Evolutionary conservation across 192 early-diverging fungal species (phyloP), one percentile per base, ranked within the genome.

Genomic region (Martensiomyces pterosporus): DNA sequence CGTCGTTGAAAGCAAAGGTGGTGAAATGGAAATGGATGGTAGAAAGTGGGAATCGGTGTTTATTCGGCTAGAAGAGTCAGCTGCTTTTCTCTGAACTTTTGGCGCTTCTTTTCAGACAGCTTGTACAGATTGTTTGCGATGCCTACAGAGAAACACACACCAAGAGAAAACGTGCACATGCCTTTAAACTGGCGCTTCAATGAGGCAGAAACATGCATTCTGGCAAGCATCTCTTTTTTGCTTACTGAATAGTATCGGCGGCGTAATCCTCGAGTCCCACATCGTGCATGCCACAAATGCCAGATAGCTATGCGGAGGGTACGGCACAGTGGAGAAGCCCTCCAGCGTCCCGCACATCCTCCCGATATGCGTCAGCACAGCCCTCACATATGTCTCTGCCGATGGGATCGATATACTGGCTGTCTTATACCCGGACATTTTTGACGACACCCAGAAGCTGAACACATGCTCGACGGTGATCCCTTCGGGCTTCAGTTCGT

Each of bases 391-490:
- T 19, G 75, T 61, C 29, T 80, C 80, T 26, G 93, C 79, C 19
- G 83, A 78, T 8, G 94, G 94, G 26, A 90, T 87, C 15, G 85
- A 49, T 23, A 82, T 71, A 32, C 79, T 77, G n/a, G 90, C 63
- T 24, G 78, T 81, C 53, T 92, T 78, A 58, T 95, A 92, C 57
- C 95, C 96, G 39, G 82, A 86, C 93, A 98, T 95, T 33, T 85
- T 83, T 2, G 92, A 89, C n/a, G 83, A 77, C 39, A 95, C 92
- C 84, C 93, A 98, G 64, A 88, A 93, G 22, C 89, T 89, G 49
- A 91, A 93, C 36, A 95, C 66, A 65, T 91, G 82, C 61, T 95
- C 81, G 25, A 98, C 91, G 18, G 84, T 79, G 19, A 98, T 81
- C 16, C 85, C 85, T 25, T 82, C 77, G 2, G 77, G 67, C 33